These are phyloP conservation scores for Neurospora tetrasperma DNA, from an alignment of 495 filamentous ascomycete species.

Conservation along the genomic window DNA sequence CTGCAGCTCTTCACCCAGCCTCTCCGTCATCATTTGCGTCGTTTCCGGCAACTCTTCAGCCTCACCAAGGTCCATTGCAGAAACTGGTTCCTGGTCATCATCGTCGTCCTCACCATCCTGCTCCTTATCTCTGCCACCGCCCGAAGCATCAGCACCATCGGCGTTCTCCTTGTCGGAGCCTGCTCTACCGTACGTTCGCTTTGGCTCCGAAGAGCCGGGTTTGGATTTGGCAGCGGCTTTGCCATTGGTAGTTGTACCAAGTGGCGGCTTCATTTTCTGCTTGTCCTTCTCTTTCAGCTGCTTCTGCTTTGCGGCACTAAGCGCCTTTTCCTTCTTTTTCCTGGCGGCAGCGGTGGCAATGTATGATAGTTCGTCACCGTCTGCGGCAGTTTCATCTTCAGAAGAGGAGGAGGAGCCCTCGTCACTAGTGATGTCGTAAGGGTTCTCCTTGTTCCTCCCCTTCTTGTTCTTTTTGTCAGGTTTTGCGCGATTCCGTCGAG, in stretches of 20 bases:
- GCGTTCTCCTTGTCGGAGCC: constrained; percentile 34
- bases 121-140: constrained; percentile 6
- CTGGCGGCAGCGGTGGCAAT: constrained; percentile 15
- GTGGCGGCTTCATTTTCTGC: constrained; percentile 1
- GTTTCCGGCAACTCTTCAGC: constrained; percentile 12
- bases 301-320: background rate
- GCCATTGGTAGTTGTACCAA: constrained; percentile 6
- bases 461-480: constrained; percentile 5
- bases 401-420: constrained; percentile 22
- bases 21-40: constrained; percentile 19
- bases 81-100: constrained; percentile 9
- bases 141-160: constrained; percentile 8
- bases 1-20: constrained; percentile 33
- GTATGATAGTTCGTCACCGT: constrained; percentile 27
- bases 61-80: background rate
- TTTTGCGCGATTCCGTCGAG: constrained; percentile 17
- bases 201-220: background rate
- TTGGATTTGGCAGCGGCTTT: background rate
- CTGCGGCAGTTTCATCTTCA: constrained; percentile 6
- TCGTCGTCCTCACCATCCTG: constrained; percentile 10
- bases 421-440: constrained; percentile 14
- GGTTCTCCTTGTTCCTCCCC: constrained; percentile 14
- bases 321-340: background rate
- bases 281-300: background rate
- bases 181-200: background rate